Evolutionary conservation across 106 monocot genomes (phyloP), one percentile per base, ranked within the genome.

Genomic region (Allium sativum): DNA sequence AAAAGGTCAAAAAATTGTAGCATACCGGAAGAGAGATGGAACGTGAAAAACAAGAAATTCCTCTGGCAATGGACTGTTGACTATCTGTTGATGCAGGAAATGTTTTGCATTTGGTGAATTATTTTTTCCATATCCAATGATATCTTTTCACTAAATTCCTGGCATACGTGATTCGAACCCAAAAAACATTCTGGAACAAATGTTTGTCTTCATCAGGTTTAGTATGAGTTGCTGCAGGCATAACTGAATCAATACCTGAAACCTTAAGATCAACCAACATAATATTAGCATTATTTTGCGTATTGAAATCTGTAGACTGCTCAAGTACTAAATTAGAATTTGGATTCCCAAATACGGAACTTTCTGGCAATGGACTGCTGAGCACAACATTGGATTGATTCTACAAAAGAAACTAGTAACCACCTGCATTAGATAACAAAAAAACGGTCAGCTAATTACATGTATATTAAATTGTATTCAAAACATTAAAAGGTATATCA

Each of bases 21-120:
- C 79, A 42, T 61, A 79, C 79, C 31, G 79, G 79, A 3, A 79
- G 47, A 18, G 74, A 79, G 7, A 70, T 15, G 12, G 79, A 70
- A 2, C 74, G 74, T 48, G 19, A 52, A 59, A 66, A 79, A 15
- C 61, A 10, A 70, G 61, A 20, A 61, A 42, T 57, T 10, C 47
- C 69, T 44, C 19, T 51, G 12, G 16, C 17, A 21, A 58, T 42
- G 69, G 68, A 64, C 62, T 18, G 12, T 20, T 50, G 18, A 43
- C 7, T 19, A 61, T 62, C 74, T 18, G 0, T 16, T 44, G 65
- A 56, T 10, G 8, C 18, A 10, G 79, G 69, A 74, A 79, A 79
- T 10, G 79, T 79, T 44, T 55, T 55, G 42, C 12, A 74, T n/a
- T 70, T 79, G 17, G 41, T 44, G 21, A 79, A 67, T 2, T 46